phyloP scores from a whole-genome alignment of 495 filamentous ascomycete genomes.

The Podospora pseudocomata region DNA sequence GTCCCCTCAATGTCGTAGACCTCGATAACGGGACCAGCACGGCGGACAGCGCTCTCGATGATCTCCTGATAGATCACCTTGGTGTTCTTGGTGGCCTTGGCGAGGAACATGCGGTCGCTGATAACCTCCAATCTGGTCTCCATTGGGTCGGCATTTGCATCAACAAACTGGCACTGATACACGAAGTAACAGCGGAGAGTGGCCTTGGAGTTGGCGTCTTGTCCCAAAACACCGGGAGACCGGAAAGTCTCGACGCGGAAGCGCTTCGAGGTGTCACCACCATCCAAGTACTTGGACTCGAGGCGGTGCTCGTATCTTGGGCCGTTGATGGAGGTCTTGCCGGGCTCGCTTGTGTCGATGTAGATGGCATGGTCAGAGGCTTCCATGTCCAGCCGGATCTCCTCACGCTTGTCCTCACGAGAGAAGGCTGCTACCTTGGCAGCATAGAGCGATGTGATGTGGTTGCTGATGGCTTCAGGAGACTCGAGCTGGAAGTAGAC shows the following conservation, averaged over 20 bases:
- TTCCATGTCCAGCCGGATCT: conserved; percentile 95
- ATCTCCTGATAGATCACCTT: conserved; percentile 91
- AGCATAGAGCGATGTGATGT: conserved; percentile 93
- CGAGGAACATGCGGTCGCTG: conserved; percentile 88
- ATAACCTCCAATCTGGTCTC: conserved; percentile 90
- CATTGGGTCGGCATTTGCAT: conserved; percentile 62
- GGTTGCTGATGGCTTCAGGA: conserved; percentile 80
- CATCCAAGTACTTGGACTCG: conserved; percentile 90
- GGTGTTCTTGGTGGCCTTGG: conserved; percentile 94
- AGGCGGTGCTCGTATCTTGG: conserved; percentile 91
- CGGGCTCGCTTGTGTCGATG: conserved; percentile 93
- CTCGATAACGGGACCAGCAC: conserved; percentile 93
- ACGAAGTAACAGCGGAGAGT: conserved; percentile 97
- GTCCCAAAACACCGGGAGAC: conserved; percentile 67
- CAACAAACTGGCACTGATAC: conserved; percentile 88
- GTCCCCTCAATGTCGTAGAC: conserved; percentile 92
- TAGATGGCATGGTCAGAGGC: conserved; percentile 93
- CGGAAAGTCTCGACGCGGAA: conserved; percentile 97
- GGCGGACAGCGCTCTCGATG: conserved; percentile 73
- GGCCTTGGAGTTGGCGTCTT: conserved; percentile 55
- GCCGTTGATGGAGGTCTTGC: conserved; percentile 66
- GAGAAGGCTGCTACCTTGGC: conserved; percentile 95
- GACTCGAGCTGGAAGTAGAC: conserved; percentile 96
- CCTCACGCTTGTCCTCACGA: conserved; percentile 86
- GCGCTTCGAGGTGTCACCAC: conserved; percentile 54